A percentile compares a stretch with the other conserved stretches of the same genome.
Evolutionary conservation across 2,329 filamentous ascomycete genomes (phyloP).

Genomic region (Myriosclerotinia duriaeana): DNA sequence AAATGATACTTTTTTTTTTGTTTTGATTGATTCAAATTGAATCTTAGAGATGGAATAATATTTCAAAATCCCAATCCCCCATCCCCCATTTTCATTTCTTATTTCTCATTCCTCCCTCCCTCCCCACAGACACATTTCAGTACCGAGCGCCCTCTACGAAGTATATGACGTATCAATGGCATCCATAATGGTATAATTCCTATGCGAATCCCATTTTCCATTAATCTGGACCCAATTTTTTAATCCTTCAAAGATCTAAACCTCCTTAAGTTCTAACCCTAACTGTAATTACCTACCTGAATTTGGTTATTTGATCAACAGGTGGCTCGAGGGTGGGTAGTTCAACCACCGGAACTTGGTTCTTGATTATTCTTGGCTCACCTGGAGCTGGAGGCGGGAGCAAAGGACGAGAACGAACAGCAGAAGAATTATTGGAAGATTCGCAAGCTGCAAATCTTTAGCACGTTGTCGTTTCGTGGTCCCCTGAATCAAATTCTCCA

Average conservation of each 20-base stretch:
- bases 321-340: constrained; percentile 7
- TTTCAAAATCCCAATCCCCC: not conserved
- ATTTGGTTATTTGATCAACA: not conserved
- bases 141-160: not conserved
- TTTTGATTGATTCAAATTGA: not conserved
- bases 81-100: too few relatives aligned
- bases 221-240: not conserved
- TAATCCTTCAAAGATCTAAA: too few relatives aligned
- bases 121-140: constrained; percentile 1
- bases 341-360: not conserved
- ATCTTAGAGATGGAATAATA: not conserved
- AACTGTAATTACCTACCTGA: not conserved
- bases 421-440: not conserved
- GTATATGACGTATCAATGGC: constrained; percentile 12
- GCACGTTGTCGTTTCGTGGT: not conserved
- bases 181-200: not conserved
- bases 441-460: not conserved
- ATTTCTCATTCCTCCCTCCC: not conserved
- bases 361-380: not conserved
- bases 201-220: constrained; percentile 7
- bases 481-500: not conserved
- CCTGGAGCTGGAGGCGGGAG: too few relatives aligned
- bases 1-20: not conserved
- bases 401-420: not conserved
- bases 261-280: not conserved